Evolutionary conservation across 345 rosid species (phyloP), one percentile per base, ranked within the genome.

Genomic region (Carallia brachiata): DNA sequence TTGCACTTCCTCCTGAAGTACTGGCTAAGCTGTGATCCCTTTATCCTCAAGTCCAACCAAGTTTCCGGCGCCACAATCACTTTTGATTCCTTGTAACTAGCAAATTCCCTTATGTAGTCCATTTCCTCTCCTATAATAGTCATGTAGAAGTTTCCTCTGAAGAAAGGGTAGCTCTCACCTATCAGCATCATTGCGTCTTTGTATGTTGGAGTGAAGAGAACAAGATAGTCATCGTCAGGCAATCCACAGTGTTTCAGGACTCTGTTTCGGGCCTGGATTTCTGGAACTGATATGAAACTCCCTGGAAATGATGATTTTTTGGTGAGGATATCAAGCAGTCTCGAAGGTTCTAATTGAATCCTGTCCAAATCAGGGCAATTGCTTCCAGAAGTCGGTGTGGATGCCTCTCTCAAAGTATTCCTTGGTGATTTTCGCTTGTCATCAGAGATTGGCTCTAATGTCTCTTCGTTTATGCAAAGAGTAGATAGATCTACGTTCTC

Each of bases 21-120:
- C 71, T 89, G 94, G 75, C 89, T 87, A 28, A 87, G 87, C 75
- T 89, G 94, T 15, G 91, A 87, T 53, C 91, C 94, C 66, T 82
- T 87, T 74, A 89, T 89, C 81, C 91, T 85, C 86, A 89, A 69
- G 73, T 89, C 88, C 80, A 89, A 70, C 94, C 94, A 89, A 12
- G 78, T 71, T 76, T 84, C 91, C 7, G 91, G 91, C 69, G 87
- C 86, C 55, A 75, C 36, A 34, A 89, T 85, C 56, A 85, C 83
- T 79, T 87, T 89, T 19, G 95, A 82, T 57, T 89, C 95, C 76
- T 84, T 87, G 62, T 69, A 82, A 32, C 75, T 72, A n/a, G 91
- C 91, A 30, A 87, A 87, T 78, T 89, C 95, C 70, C 80, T 75
- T 48, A 81, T 19, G 48, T 68, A 84, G 58, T 89, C 91, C 71